Evolutionary conservation across 2,329 filamentous ascomycete genomes (phyloP).

Genomic region (Helotiales sp.): DNA sequence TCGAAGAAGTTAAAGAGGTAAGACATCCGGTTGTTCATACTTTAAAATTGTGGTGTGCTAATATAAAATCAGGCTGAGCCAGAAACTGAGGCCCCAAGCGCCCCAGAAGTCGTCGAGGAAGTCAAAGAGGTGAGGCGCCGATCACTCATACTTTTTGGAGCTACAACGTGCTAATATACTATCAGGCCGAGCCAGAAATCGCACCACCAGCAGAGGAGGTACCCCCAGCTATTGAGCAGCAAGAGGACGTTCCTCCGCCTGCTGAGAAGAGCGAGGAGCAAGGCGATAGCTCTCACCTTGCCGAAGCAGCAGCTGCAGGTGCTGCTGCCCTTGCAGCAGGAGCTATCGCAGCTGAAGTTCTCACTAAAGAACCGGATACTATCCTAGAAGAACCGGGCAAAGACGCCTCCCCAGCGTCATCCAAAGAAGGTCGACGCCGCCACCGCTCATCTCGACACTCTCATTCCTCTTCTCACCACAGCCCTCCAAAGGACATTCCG

Average conservation of each 20-base stretch:
- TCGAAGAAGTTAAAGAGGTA: not conserved
- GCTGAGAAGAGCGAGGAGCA: slow-evolving; percentile 10
- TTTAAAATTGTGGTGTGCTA: no score
- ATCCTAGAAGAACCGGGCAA: slow-evolving; percentile 19
- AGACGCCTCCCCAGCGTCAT: slow-evolving; percentile 11
- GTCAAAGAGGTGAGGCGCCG: not conserved
- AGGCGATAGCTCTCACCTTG: slow-evolving; percentile 5
- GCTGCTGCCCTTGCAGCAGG: slow-evolving; percentile 13
- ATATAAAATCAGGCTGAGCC: no score
- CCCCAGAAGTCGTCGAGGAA: slow-evolving; percentile 1
- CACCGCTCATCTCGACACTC: slow-evolving; percentile 28
- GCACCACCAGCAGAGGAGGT: not conserved
- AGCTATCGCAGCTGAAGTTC: slow-evolving; percentile 11
- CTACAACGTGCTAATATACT: no score
- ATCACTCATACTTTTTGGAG: no score
- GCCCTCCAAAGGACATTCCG: not conserved
- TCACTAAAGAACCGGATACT: slow-evolving; percentile 22
- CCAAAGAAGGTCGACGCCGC: slow-evolving; percentile 21
- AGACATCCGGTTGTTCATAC: no score
- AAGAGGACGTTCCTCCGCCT: not conserved
- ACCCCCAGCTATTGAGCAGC: not conserved
- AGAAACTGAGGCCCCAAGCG: no score
- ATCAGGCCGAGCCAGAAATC: no score
- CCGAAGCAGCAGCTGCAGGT: slow-evolving; percentile 5
- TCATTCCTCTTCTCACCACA: slow-evolving; percentile 20